Evolutionary conservation across 805 yeast species (phyloP).

Genomic region (Saccharomyces kudriavzevii): DNA sequence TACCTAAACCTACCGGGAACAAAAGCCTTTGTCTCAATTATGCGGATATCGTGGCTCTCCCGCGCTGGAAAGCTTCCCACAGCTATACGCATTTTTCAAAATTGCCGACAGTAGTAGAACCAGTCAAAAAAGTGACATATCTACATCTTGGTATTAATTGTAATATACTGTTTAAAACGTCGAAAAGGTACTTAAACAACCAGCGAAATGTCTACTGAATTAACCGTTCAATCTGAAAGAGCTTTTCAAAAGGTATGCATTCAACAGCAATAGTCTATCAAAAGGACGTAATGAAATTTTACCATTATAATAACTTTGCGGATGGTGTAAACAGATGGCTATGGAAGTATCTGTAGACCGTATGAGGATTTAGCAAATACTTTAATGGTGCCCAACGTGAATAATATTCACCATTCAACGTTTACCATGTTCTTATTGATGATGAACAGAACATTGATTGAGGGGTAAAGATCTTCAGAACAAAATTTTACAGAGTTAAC

Average conservation of each 20-base stretch:
- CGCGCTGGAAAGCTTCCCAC: background rate
- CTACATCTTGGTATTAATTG: background rate
- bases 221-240: slow-evolving; percentile 99
- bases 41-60: background rate
- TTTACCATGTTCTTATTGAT: background rate
- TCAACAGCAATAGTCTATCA: background rate
- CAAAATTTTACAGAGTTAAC: background rate
- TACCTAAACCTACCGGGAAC: background rate
- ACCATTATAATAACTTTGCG: background rate
- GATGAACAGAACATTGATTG: background rate
- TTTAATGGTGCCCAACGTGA: background rate
- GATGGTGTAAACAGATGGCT: no score
- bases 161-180: background rate
- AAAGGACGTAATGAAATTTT: background rate
- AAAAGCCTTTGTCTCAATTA: background rate
- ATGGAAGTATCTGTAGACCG: background rate
- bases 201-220: slow-evolving; percentile 93
- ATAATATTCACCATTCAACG: no score
- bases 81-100: background rate
- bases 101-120: background rate
- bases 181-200: slow-evolving; percentile 16
- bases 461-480: background rate
- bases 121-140: background rate
- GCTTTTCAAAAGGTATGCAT: slow-evolving; percentile 98
- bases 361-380: background rate